A percentile compares a stretch with the other conserved stretches of the same genome.
Conservation (phyloP, 148 eudicot genomes). For the Diospyros kaki region DNA sequence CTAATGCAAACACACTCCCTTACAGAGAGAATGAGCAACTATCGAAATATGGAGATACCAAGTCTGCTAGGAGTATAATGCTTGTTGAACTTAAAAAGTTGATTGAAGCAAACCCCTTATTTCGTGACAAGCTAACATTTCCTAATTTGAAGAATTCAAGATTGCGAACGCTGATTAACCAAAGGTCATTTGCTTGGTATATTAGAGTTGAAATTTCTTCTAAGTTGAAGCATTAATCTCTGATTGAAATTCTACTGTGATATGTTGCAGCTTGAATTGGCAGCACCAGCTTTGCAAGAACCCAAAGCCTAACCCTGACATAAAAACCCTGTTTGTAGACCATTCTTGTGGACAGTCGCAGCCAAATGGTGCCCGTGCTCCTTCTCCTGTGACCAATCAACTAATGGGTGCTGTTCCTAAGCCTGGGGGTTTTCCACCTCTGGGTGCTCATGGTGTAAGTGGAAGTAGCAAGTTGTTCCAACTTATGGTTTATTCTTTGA, state of each 20-base stretch:
- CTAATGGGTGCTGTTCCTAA: conserved; percentile 67
- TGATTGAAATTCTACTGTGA: neutral
- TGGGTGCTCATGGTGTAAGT: conserved; percentile 90
- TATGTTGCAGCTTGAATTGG: conserved; percentile 79
- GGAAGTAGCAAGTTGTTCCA: conserved; percentile 3
- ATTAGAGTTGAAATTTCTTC: neutral
- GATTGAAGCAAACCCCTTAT: conserved; percentile 90
- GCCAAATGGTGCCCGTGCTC: conserved; percentile 81
- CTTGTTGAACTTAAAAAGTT: conserved; percentile 75
- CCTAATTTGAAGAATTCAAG: conserved; percentile 72
- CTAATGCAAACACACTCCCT: neutral
- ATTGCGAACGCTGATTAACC: conserved; percentile 75
- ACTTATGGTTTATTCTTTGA: neutral
- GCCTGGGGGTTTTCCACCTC: conserved; percentile 72
- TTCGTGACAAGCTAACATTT: conserved; percentile 78
- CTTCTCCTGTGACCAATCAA: conserved; percentile 77
- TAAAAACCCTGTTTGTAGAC: conserved; percentile 87
- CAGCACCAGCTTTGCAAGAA: conserved; percentile 94
- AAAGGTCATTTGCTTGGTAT: conserved; percentile 43
- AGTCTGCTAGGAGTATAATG: conserved; percentile 82
- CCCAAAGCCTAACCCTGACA: conserved; percentile 88
- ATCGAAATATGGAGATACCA: conserved; percentile 89
- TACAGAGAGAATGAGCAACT: conserved; percentile 85
- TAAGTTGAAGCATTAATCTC: neutral
- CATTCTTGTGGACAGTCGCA: conserved; percentile 88